Percentiles rank a stretch among this genome's conserved stretches.
Evolutionary conservation across 345 rosid species (phyloP).

Genomic region (Salix arbutifolia): DNA sequence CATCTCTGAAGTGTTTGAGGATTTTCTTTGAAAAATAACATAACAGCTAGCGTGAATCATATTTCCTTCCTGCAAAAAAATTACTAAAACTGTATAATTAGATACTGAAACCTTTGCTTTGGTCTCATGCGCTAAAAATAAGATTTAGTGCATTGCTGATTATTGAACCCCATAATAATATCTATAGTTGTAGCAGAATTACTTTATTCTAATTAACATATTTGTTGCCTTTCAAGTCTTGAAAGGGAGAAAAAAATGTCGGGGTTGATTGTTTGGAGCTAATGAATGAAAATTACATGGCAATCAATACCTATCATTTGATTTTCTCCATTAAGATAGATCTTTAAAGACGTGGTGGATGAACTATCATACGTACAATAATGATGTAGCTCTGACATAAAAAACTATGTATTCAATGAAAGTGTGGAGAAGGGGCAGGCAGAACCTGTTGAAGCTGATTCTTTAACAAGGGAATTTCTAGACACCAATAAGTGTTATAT

Average conservation of each 20-base stretch:
- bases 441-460: constrained; percentile 58
- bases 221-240: not conserved
- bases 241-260: not conserved
- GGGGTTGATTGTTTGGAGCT: not conserved
- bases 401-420: not conserved
- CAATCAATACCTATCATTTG: not conserved
- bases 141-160: not conserved
- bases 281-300: not conserved
- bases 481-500: constrained; percentile 79
- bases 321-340: not conserved
- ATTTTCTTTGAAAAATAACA: not conserved
- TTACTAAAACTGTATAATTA: not conserved
- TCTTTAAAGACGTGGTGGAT: not conserved
- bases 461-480: constrained; percentile 68
- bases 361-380: not conserved
- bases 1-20: not conserved
- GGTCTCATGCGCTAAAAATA: not conserved
- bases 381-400: constrained; percentile 23
- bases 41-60: not conserved
- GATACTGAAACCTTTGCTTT: not conserved
- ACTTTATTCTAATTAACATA: not conserved
- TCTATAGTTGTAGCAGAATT: not conserved
- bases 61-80: not conserved
- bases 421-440: constrained; percentile 83
- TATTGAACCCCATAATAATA: not conserved